Evolutionary conservation across 441 rosid genomes (phyloP).

Genomic region (Isatis lusitanica): DNA sequence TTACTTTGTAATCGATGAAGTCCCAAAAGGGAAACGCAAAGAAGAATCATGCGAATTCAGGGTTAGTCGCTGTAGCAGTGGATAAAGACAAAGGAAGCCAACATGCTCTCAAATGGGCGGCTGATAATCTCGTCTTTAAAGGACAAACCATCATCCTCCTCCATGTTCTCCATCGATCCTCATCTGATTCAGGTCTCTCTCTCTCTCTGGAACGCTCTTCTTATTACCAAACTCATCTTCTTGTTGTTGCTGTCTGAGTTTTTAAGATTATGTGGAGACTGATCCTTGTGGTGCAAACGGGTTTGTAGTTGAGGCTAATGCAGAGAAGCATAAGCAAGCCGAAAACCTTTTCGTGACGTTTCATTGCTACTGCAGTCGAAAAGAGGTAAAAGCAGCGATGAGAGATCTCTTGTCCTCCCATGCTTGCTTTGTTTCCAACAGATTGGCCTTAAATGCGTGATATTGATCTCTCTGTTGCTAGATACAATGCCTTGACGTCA

Average conservation of each 20-base stretch:
- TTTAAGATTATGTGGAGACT: background rate
- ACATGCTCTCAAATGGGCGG: slow-evolving; percentile 84
- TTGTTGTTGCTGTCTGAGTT: slow-evolving; percentile 3
- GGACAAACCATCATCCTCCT: slow-evolving; percentile 76
- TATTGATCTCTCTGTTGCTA: slow-evolving; percentile 25
- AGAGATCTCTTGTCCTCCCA: background rate
- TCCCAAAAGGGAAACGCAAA: slow-evolving; percentile 36
- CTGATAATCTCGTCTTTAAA: slow-evolving; percentile 58
- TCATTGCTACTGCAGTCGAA: slow-evolving; percentile 87
- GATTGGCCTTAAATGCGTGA: background rate
- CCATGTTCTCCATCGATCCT: slow-evolving; percentile 49
- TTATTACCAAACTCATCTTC: background rate
- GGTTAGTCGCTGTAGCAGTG: slow-evolving; percentile 82
- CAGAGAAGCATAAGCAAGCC: slow-evolving; percentile 47
- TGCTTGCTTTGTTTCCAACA: background rate
- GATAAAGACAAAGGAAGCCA: slow-evolving; percentile 84
- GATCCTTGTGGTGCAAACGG: background rate
- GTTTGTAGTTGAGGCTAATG: slow-evolving; percentile 28
- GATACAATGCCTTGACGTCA: slow-evolving; percentile 70
- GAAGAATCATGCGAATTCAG: slow-evolving; percentile 42
- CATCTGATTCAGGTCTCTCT: slow-evolving; percentile 37
- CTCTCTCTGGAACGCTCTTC: background rate
- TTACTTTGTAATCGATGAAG: slow-evolving; percentile 45
- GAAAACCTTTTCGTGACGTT: slow-evolving; percentile 70
- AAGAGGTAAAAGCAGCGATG: slow-evolving; percentile 50